Conservation (phyloP, 129 eudicot species). For the Flaveria bidentis region DNA sequence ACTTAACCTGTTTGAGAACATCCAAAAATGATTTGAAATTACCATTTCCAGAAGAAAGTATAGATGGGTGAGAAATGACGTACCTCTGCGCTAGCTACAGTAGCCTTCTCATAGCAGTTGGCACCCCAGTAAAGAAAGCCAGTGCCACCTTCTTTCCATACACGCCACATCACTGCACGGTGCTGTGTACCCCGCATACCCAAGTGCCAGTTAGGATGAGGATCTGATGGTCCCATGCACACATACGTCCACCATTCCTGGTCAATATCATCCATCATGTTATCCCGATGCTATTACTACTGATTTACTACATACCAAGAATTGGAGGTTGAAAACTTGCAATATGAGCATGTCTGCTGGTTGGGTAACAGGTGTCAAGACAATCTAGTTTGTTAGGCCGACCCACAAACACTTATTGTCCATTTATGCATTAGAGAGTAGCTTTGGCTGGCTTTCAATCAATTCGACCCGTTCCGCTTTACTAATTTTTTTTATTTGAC, state of each 20-base stretch:
- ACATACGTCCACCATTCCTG: conserved; percentile 99
- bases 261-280: conserved; percentile 21
- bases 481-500: neutral
- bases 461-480: neutral
- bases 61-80: neutral
- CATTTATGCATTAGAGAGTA: neutral
- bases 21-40: neutral
- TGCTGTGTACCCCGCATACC: conserved; percentile 99
- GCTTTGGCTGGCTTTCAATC: neutral
- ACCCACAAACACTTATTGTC: neutral
- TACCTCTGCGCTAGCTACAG: conserved; percentile 80
- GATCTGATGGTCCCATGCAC: conserved; percentile 97
- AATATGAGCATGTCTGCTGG: neutral
- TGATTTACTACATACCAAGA: neutral
- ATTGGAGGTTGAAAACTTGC: neutral
- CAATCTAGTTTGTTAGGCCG: neutral
- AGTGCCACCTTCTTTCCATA: conserved; percentile 99
- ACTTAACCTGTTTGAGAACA: neutral
- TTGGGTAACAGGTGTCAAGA: neutral
- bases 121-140: conserved; percentile 99
- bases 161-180: conserved; percentile 99
- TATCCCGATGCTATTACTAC: neutral
- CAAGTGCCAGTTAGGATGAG: conserved; percentile 99
- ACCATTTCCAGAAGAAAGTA: neutral
- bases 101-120: conserved; percentile 94